Evolutionary conservation across 169 alveolate genomes (phyloP), one percentile per base, ranked within the genome.

Genomic region (Plasmodium cynomolgi): DNA sequence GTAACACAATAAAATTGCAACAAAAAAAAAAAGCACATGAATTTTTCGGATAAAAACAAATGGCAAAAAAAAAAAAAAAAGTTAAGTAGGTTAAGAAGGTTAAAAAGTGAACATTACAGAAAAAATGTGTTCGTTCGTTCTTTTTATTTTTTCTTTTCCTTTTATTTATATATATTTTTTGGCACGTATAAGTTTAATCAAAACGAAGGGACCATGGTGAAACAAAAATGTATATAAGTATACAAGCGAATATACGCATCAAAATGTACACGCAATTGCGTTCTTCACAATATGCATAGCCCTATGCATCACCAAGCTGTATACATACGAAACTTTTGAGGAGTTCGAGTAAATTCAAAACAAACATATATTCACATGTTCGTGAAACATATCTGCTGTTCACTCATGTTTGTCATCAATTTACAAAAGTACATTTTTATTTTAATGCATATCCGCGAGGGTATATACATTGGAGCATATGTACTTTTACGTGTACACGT

Each of bases 21-120:
- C 71, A 58, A 9, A 83, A 37, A 13, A 68, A 84, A 20, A 84
- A 0, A 72, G 31, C 17, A 9, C 13, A 84, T 34, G 33, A 72
- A 71, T 11, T 71, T 13, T 71, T 37, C 54, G 74, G 83, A 15
- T 29, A 82, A 82, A 41, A 82, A 41, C 90, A 54, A 82, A 13
- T 33, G 41, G 7, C 7, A 82, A 54, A 82, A 82, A 82, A 82
- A 80, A 80, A 80, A 77, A 77, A 75, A 75, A 34, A 77, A 41
- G 56, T 50, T 50, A 50, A 50, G 3, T 26, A 80, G 31, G 58
- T 37, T 37, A 39, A 39, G 17, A 37, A 34, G 58, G n/a, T 50
- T 50, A 50, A 50, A 50, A 83, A 56, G 17, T 54, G 72, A 58
- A 83, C 37, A 31, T 33, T 50, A 50, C 71, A 26, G 62, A 56